Conservation (phyloP, 208 protist genomes). For the Trypanosoma mega region DNA sequence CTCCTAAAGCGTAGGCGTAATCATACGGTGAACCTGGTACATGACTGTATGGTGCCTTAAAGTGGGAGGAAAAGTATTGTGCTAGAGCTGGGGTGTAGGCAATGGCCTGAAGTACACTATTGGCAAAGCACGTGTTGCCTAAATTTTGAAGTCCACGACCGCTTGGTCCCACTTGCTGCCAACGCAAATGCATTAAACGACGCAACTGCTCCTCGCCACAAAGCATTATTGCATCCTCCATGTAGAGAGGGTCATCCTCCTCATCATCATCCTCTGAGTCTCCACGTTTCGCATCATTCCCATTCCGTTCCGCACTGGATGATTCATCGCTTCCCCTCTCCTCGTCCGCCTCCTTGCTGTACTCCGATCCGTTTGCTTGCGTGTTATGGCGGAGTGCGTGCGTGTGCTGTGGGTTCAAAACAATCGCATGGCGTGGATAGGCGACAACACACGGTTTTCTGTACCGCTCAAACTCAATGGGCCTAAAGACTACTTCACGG, state of each 20-base stretch:
- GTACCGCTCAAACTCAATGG: slow-evolving; percentile 85
- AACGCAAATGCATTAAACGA: slow-evolving; percentile 62
- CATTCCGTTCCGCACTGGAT: not conserved
- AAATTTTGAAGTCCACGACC: slow-evolving; percentile 81
- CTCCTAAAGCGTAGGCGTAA: slow-evolving; percentile 80
- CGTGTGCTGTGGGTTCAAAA: slow-evolving; percentile 87
- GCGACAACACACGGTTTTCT: slow-evolving; percentile 74
- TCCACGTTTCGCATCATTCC: slow-evolving; percentile 19
- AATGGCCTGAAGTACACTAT: slow-evolving; percentile 86
- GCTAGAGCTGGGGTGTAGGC: slow-evolving; percentile 82
- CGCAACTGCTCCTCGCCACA: slow-evolving; percentile 55
- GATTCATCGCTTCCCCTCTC: slow-evolving; percentile 19
- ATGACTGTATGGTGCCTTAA: slow-evolving; percentile 48
- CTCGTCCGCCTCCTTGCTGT: not conserved
- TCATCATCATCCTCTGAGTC: slow-evolving; percentile 34
- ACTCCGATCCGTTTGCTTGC: not conserved
- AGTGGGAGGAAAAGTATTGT: slow-evolving; percentile 76
- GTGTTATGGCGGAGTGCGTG: slow-evolving; percentile 27
- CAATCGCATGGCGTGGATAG: slow-evolving; percentile 86
- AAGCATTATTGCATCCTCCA: slow-evolving; percentile 42
- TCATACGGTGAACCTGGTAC: slow-evolving; percentile 64
- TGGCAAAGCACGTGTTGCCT: slow-evolving; percentile 92
- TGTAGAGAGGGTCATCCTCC: slow-evolving; percentile 70
- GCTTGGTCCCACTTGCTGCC: slow-evolving; percentile 45
- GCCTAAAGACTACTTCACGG: slow-evolving; percentile 61